Base-by-base conservation (phyloP, 1,139 yeast genomes). In the Suhomyces bokatorum region DNA sequence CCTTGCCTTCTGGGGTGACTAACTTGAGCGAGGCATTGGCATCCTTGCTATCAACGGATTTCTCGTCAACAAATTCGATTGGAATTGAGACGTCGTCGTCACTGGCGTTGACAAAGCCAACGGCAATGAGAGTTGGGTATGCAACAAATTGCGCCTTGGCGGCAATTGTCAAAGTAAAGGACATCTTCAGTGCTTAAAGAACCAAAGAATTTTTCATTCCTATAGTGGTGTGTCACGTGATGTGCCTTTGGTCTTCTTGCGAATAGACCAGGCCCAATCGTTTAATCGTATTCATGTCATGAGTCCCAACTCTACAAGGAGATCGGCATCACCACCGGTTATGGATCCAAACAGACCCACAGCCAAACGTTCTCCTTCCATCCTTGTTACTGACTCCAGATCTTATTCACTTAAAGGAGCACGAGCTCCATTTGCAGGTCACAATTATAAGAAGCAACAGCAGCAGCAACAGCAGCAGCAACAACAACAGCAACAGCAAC, bases 301-400 rank as follows among this genome's bases (percentile, higher is more conserved):
- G 46, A 43, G 37, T 13, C 22, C 40, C 26, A 27, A 33, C 24
- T 10, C 28, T 10, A 32, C 44, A 13, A 39, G 43, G 22, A 37
- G 44, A 37, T 32, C 39, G 33, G 30, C 32, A 14, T 39, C 49
- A 13, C 43, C 49, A 14, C 43, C 45, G 17, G 26, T 26, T 4
- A 13, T 15, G 12, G 45, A 43, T 10, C 36, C 16, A 3, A 62
- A 64, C 49, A 66, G 80, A 44, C 85, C 90, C 7, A 83, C 88
- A 3, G 90, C 95, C n/a, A 87, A 87, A 56, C 69, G 97, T 55
- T 87, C 97, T 24, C 97, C 98, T 6, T 88, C 97, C 1, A 91
- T 91, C 59, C 73, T 91, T 44, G 98, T 91, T 32, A 91, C 97
- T 0, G 98, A 91, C 66, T 81, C 87, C 3, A 73, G 98, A 51